Conservation (phyloP, 106 monocot species). For the Iris macrosiphon region DNA sequence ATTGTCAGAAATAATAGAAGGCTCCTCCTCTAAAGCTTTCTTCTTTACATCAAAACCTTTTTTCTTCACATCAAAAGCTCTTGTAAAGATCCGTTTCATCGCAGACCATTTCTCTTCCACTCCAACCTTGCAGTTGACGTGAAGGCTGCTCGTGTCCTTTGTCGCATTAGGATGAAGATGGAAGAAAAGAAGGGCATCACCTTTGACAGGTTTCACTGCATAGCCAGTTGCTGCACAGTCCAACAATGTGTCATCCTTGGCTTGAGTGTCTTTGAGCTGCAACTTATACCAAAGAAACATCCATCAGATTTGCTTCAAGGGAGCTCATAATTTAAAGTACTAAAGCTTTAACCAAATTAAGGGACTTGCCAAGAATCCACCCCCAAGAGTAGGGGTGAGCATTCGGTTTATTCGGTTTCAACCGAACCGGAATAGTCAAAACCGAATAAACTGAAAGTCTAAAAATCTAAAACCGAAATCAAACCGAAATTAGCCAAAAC, state of each 20-base stretch:
- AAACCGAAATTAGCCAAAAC: too few species aligned
- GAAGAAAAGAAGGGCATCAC: conserved; percentile 57
- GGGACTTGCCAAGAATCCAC: too few species aligned
- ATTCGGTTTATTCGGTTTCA: too few species aligned
- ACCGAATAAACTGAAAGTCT: too few species aligned
- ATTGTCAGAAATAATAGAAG: not conserved
- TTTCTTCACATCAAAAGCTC: conserved; percentile 1
- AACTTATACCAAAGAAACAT: not conserved
- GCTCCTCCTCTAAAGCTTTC: not conserved
- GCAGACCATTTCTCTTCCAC: conserved; percentile 67
- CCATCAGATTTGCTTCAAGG: not conserved
- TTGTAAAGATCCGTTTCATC: conserved; percentile 43
- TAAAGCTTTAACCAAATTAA: not conserved
- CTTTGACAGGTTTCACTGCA: conserved; percentile 51
- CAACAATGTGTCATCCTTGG: conserved; percentile 24
- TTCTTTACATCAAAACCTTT: conserved; percentile 3
- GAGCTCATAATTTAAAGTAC: not conserved
- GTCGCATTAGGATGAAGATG: conserved; percentile 50
- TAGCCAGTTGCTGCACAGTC: conserved; percentile 33
- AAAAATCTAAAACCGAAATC: too few species aligned
- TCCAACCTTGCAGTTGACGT: conserved; percentile 34
- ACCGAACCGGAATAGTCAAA: too few species aligned
- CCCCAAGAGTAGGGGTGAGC: too few species aligned
- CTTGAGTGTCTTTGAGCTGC: conserved; percentile 31
- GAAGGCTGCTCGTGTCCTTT: conserved; percentile 39